phyloP scores from a whole-genome alignment of 257 asterid genomes.

The Linaria vulgaris region DNA sequence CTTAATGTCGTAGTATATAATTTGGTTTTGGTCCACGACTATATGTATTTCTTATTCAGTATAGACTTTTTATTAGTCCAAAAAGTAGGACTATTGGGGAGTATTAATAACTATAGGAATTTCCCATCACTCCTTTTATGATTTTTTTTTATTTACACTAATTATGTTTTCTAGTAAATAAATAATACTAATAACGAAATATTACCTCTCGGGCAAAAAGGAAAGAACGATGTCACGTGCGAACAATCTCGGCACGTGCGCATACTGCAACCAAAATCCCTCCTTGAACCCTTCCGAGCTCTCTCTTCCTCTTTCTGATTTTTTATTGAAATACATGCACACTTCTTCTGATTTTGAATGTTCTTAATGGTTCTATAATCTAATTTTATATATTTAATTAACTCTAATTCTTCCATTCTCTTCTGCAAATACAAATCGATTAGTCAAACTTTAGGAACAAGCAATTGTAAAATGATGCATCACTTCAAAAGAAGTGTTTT shows the following conservation, averaged over 20 bases:
- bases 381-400: not conserved
- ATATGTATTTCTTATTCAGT: too few relatives aligned
- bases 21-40: too few relatives aligned
- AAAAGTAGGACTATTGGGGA: too few relatives aligned
- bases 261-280: not conserved
- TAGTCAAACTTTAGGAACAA: not conserved
- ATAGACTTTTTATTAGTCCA: too few relatives aligned
- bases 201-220: too few relatives aligned
- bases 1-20: too few relatives aligned
- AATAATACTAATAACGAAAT: too few relatives aligned
- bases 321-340: not conserved
- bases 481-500: constrained; percentile 38
- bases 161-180: not conserved
- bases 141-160: too few relatives aligned
- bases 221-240: not conserved
- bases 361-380: not conserved
- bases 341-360: not conserved
- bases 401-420: not conserved
- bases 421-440: not conserved
- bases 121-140: too few relatives aligned
- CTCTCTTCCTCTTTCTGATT: not conserved
- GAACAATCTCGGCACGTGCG: not conserved
- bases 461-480: constrained; percentile 37
- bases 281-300: not conserved
- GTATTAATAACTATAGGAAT: too few relatives aligned